These are phyloP conservation scores for Margaritispora aquatica DNA, from an alignment of 495 filamentous ascomycete species.

Conservation along the genomic window DNA sequence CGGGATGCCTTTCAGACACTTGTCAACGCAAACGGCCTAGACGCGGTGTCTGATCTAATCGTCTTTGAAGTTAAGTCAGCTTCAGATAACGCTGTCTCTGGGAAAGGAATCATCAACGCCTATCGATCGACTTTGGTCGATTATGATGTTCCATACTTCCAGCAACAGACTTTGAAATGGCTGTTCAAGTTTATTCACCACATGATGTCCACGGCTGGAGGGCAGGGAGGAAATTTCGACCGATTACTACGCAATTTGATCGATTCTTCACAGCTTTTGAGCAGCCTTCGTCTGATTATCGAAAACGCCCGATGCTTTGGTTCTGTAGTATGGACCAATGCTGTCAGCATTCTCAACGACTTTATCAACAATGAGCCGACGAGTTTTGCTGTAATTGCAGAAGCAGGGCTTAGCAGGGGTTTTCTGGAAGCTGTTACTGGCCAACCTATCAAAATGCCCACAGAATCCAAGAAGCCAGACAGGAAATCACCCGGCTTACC, in stretches of 20 bases:
- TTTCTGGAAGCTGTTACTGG: constrained; percentile 78
- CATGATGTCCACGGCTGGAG: constrained; percentile 72
- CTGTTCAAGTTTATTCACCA: constrained; percentile 95
- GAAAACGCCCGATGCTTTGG: constrained; percentile 73
- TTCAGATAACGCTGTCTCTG: constrained; percentile 52
- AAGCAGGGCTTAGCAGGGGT: constrained; percentile 82
- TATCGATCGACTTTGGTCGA: constrained; percentile 80
- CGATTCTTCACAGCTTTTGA: constrained; percentile 80
- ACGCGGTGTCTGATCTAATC: constrained; percentile 78
- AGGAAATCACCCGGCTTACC: neutral
- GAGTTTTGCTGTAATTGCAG: constrained; percentile 89
- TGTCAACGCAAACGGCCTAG: constrained; percentile 72
- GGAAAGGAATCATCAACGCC: constrained; percentile 67
- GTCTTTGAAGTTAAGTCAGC: constrained; percentile 71
- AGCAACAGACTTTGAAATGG: constrained; percentile 88
- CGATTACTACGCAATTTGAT: constrained; percentile 87
- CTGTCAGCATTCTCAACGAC: constrained; percentile 82
- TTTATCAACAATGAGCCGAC: constrained; percentile 99
- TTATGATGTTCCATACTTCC: constrained; percentile 85
- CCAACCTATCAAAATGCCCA: constrained; percentile 19
- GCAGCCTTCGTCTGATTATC: constrained; percentile 74
- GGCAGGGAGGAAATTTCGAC: constrained; percentile 71
- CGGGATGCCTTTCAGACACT: constrained; percentile 75
- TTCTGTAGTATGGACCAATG: constrained; percentile 87
- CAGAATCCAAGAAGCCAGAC: constrained; percentile 8